These are phyloP conservation scores for Alternaria angustiovoidea DNA, from an alignment of 2,329 filamentous ascomycete genomes.

Conservation along the genomic window DNA sequence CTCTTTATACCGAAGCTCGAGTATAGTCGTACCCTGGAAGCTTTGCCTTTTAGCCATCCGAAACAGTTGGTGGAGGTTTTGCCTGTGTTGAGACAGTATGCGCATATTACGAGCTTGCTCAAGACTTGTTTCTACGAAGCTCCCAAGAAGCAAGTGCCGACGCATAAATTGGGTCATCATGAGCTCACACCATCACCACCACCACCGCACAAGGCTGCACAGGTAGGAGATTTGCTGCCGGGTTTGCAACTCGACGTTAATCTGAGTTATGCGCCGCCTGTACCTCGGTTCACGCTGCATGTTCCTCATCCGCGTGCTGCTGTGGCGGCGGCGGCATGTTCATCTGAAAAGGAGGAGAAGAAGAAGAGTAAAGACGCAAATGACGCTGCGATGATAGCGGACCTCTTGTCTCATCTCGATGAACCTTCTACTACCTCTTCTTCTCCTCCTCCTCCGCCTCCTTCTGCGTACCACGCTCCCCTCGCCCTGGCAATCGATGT, in stretches of 20 bases:
- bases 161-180: conserved; percentile 7
- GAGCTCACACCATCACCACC: not conserved
- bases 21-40: conserved; percentile 71
- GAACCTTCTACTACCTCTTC: not conserved
- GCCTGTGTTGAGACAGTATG: conserved; percentile 77
- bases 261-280: conserved; percentile 43
- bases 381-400: not conserved
- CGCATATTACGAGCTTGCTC: conserved; percentile 71
- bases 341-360: not conserved
- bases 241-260: conserved; percentile 40
- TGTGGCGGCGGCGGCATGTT: no score
- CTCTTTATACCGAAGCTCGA: conserved; percentile 77
- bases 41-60: conserved; percentile 80
- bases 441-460: conserved; percentile 3
- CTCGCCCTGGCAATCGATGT: conserved; percentile 66
- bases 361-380: not conserved
- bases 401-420: conserved; percentile 25
- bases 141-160: conserved; percentile 36
- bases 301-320: conserved; percentile 37
- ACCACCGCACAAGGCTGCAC: not conserved
- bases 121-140: conserved; percentile 63
- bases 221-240: not conserved
- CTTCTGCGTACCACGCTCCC: conserved; percentile 40
- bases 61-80: conserved; percentile 77
- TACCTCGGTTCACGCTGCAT: conserved; percentile 43